Percentiles rank a stretch among this genome's conserved stretches.
phyloP scores from a whole-genome alignment of 2,329 filamentous ascomycete genomes.

The Alternaria sp. region DNA sequence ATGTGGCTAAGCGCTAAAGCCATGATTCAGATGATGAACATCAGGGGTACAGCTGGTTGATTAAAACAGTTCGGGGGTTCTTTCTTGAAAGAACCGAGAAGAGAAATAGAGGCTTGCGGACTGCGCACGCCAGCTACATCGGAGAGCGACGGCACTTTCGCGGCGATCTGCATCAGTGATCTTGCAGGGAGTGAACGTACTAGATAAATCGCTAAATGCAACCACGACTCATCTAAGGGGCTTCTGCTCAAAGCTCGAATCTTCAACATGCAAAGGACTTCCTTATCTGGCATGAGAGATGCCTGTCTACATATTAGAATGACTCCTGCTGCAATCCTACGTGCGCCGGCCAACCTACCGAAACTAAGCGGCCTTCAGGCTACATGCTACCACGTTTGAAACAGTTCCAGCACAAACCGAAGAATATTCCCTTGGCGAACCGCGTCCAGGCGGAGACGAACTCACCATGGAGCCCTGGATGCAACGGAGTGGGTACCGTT shows the following conservation, averaged over 20 bases:
- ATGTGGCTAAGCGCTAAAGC: not conserved
- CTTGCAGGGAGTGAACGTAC: slow-evolving; percentile 13
- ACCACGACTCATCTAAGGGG: not conserved
- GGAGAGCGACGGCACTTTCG: slow-evolving; percentile 2
- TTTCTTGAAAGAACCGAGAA: not conserved
- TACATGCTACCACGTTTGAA: not conserved
- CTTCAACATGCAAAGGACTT: not conserved
- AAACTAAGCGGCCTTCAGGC: not conserved
- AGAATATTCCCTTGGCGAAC: not conserved
- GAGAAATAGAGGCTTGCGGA: not conserved
- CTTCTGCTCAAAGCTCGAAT: not conserved
- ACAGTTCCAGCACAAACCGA: not conserved
- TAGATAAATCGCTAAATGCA: not conserved
- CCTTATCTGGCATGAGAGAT: not conserved
- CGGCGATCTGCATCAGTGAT: slow-evolving; percentile 10
- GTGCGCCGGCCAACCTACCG: not conserved
- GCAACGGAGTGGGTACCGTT: not conserved
- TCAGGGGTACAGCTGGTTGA: not conserved
- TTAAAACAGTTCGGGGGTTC: not conserved
- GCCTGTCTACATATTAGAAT: not conserved
- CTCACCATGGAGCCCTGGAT: not conserved
- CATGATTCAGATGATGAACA: not conserved
- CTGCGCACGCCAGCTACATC: not conserved
- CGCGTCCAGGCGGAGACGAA: not conserved
- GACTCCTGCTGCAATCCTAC: not conserved